Evolutionary conservation across 176 grass and related monocot genomes (phyloP), one percentile per base, ranked within the genome.

Genomic region (Carex pumila): DNA sequence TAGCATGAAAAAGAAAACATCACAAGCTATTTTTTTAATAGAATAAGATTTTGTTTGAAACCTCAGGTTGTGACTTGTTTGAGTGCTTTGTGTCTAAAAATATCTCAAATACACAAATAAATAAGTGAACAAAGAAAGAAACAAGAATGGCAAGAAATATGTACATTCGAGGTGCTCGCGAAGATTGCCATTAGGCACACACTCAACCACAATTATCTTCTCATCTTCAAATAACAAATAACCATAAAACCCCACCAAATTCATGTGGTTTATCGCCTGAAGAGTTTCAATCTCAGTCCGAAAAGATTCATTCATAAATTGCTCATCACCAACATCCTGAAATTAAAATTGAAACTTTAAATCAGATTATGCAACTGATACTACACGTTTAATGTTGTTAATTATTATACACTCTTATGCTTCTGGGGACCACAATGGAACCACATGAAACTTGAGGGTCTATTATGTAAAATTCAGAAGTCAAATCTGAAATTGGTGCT

Each of bases 131-230:
- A 56, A 71, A 7, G 13, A 52, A n/a, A 18, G 10, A 43, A 45
- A 37, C 30, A 25, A 25, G 25, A 19, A 30, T 75, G 47, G 0
- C 15, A 84, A 61, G 43, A 61, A 65, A 85, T 54, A 81, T 74
- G 68, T 93, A 95, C 95, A 88, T 63, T 98, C 92, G 41, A 98
- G 92, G 69, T 98, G 92, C 25, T 98, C 86, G 39, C 92, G 86
- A 91, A 98, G 92, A 83, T 91, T 98, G 39, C 92, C 92, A 84
- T 98, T 95, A 39, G 95, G 82, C 72, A 93, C 80, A 62, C 71
- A 93, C 47, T 98, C 95, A 41, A 98, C 91, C 67, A 98, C 88
- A 74, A 98, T 90, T 71, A 98, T 83, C 70, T 94, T 94, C 88
- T 98, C 95, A 50, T 90, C 92, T 56, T 92, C 89, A 79, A 92